These are phyloP conservation scores for Yarrowia sp. DNA, from an alignment of 805 yeast genomes.

Conservation along the genomic window DNA sequence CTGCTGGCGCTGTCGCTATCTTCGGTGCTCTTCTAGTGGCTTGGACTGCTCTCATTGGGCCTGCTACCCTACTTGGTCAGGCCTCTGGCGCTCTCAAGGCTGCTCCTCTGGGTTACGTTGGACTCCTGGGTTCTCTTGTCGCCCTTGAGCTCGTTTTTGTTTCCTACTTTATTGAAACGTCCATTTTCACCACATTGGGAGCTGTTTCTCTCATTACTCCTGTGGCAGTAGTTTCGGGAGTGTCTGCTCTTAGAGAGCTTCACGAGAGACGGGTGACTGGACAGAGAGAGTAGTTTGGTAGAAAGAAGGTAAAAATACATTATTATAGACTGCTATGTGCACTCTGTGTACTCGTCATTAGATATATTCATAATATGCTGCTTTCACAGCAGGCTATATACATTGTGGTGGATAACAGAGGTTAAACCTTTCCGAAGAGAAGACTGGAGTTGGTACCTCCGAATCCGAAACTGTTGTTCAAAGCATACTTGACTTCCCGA, in stretches of 20 bases:
- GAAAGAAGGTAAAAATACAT: not conserved
- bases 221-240: slow-evolving; percentile 57
- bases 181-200: slow-evolving; percentile 58
- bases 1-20: slow-evolving; percentile 44
- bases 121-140: slow-evolving; percentile 48
- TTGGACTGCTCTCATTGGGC: slow-evolving; percentile 35
- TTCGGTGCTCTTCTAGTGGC: slow-evolving; percentile 44
- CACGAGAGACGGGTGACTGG: slow-evolving; percentile 32
- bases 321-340: not conserved
- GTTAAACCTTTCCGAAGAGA: slow-evolving; percentile 30
- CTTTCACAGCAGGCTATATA: not conserved
- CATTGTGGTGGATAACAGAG: not conserved
- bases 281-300: slow-evolving; percentile 25
- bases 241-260: slow-evolving; percentile 57
- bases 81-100: slow-evolving; percentile 22
- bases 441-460: slow-evolving; percentile 93
- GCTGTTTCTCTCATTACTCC: slow-evolving; percentile 49
- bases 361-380: not conserved
- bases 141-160: slow-evolving; percentile 54
- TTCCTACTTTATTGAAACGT: slow-evolving; percentile 55
- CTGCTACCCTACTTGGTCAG: slow-evolving; percentile 25
- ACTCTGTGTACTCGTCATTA: not conserved
- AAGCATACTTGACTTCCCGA: slow-evolving; percentile 50
- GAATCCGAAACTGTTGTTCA: slow-evolving; percentile 92
- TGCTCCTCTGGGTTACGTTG: slow-evolving; percentile 40